Evolutionary conservation across 768 basidiomycete genomes (phyloP).

Genomic region (Hygrophoropsis aurantiaca): DNA sequence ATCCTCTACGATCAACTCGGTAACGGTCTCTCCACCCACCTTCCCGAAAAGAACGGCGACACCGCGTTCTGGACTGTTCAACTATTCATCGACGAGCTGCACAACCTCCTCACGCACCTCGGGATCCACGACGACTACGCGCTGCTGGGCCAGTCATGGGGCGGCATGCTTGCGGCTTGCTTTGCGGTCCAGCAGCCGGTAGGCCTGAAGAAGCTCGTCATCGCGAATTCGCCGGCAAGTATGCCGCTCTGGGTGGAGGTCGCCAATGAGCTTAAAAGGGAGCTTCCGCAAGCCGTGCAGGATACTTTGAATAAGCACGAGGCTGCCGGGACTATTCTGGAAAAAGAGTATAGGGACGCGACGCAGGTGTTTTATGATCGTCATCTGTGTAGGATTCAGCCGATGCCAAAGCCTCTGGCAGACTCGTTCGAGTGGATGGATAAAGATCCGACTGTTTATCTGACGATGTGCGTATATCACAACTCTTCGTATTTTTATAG

Average conservation of each 20-base stretch:
- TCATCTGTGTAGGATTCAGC: constrained; percentile 44
- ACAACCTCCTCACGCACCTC: constrained; percentile 44
- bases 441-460: constrained; percentile 48
- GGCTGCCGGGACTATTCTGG: constrained; percentile 39
- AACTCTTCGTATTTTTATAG: not conserved
- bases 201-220: constrained; percentile 46
- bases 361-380: constrained; percentile 40
- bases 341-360: constrained; percentile 45
- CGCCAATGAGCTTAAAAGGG: constrained; percentile 25
- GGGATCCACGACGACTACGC: constrained; percentile 43
- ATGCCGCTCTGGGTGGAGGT: constrained; percentile 43
- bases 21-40: constrained; percentile 52
- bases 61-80: constrained; percentile 47
- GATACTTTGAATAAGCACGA: constrained; percentile 46
- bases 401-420: constrained; percentile 41
- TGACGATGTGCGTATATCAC: constrained; percentile 40
- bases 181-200: constrained; percentile 36
- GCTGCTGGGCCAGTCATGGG: constrained; percentile 42
- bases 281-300: constrained; percentile 41
- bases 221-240: constrained; percentile 46
- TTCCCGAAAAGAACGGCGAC: constrained; percentile 45
- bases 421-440: constrained; percentile 32
- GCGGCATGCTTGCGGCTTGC: constrained; percentile 45
- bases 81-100: constrained; percentile 53
- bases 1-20: constrained; percentile 60